These are phyloP conservation scores for Pichia californica DNA, from an alignment of 805 yeast species.

Conservation along the genomic window DNA sequence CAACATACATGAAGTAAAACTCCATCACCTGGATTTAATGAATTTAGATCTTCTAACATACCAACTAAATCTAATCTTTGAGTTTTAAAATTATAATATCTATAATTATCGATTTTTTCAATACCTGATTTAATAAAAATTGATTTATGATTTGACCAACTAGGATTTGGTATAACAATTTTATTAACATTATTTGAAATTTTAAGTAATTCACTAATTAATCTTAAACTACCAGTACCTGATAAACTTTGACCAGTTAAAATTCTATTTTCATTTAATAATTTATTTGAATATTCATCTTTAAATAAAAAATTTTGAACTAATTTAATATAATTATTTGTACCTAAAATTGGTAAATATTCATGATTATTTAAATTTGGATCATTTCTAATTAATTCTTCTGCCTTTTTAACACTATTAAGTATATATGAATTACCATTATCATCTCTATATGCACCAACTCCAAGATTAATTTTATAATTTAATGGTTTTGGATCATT, in stretches of 20 bases:
- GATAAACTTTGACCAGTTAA: slow-evolving; percentile 85
- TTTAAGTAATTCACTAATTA: slow-evolving; percentile 69
- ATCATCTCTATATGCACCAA: slow-evolving; percentile 92
- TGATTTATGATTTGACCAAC: slow-evolving; percentile 92
- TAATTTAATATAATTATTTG: slow-evolving; percentile 54
- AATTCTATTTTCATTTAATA: slow-evolving; percentile 56
- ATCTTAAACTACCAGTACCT: slow-evolving; percentile 92
- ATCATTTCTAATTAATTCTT: slow-evolving; percentile 36
- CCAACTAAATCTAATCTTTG: slow-evolving; percentile 63
- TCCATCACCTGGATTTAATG: slow-evolving; percentile 51
- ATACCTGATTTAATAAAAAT: slow-evolving; percentile 74
- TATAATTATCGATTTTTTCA: slow-evolving; percentile 50
- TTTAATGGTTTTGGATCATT: slow-evolving; percentile 48
- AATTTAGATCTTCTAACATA: slow-evolving; percentile 50
- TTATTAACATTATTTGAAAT: slow-evolving; percentile 39
- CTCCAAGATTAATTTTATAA: slow-evolving; percentile 56
- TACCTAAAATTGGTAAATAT: slow-evolving; percentile 82
- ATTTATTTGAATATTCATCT: slow-evolving; percentile 42
- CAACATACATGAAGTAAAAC: slow-evolving; percentile 90
- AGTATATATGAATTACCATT: slow-evolving; percentile 84
- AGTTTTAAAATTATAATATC: slow-evolving; percentile 59
- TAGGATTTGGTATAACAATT: slow-evolving; percentile 78
- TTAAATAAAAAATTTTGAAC: slow-evolving; percentile 64
- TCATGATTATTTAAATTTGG: slow-evolving; percentile 65
- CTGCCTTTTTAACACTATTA: slow-evolving; percentile 68